phyloP scores from a whole-genome alignment of 768 basidiomycete genomes.

The Naganishia antarctica region DNA sequence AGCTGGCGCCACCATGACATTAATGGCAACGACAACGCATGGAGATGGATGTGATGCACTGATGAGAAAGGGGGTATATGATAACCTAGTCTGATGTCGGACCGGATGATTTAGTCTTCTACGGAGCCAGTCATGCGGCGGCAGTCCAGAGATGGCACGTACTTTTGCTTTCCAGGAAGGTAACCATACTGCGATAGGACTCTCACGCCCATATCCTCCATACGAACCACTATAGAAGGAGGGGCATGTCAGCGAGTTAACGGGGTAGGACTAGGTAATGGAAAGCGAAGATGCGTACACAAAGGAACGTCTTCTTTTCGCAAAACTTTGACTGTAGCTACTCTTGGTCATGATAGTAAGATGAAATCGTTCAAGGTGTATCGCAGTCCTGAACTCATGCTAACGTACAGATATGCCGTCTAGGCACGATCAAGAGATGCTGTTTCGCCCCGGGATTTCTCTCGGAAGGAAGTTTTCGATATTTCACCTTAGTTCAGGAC shows the following conservation, averaged over 20 bases:
- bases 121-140: background rate
- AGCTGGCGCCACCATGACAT: slow-evolving; percentile 33
- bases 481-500: too few relatives aligned
- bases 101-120: background rate
- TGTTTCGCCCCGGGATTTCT: slow-evolving; percentile 37
- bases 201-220: slow-evolving; percentile 20
- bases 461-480: too few relatives aligned
- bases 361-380: too few relatives aligned
- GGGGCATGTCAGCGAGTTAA: too few relatives aligned
- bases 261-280: background rate
- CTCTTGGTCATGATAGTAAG: background rate
- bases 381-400: background rate
- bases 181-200: slow-evolving; percentile 32
- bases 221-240: background rate
- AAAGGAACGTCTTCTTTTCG: slow-evolving; percentile 34
- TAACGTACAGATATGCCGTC: slow-evolving; percentile 35
- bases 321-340: slow-evolving; percentile 38
- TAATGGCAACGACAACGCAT: slow-evolving; percentile 38
- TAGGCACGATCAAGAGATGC: slow-evolving; percentile 44
- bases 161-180: slow-evolving; percentile 23
- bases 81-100: slow-evolving; percentile 37
- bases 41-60: slow-evolving; percentile 45
- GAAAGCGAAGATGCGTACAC: slow-evolving; percentile 25
- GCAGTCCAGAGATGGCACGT: background rate
- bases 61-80: slow-evolving; percentile 49